Conservation (phyloP, 2,329 filamentous ascomycete species). For the Alternaria postmessia region DNA sequence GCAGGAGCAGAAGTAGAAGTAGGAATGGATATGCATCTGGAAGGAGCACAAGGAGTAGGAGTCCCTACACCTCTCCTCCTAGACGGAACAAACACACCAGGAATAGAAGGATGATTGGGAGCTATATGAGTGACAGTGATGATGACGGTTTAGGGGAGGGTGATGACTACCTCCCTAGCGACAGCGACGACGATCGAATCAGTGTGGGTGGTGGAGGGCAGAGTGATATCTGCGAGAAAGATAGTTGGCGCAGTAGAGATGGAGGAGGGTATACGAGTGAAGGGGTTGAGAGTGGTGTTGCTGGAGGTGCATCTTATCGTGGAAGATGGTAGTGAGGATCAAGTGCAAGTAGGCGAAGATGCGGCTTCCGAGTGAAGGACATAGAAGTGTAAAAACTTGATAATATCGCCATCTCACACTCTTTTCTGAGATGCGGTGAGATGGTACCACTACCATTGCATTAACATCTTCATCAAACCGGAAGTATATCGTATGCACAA, state of each 20-base stretch:
- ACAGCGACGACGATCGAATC: slow-evolving; percentile 4
- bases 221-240: background rate
- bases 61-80: background rate
- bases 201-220: background rate
- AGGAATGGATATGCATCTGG: background rate
- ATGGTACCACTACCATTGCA: background rate
- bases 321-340: background rate
- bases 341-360: background rate
- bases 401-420: background rate
- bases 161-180: slow-evolving; percentile 2
- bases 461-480: too few relatives aligned
- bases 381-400: background rate
- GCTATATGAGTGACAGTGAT: background rate
- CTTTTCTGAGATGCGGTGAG: too few relatives aligned
- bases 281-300: background rate
- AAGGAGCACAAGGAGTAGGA: background rate
- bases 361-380: background rate
- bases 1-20: background rate
- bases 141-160: slow-evolving; percentile 11
- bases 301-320: background rate
- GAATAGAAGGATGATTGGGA: background rate
- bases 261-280: slow-evolving; percentile 5
- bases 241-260: background rate
- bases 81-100: background rate
- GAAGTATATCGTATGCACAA: background rate